These are phyloP conservation scores for Neurospora sp. DNA, from an alignment of 495 filamentous ascomycete genomes.

Conservation along the genomic window DNA sequence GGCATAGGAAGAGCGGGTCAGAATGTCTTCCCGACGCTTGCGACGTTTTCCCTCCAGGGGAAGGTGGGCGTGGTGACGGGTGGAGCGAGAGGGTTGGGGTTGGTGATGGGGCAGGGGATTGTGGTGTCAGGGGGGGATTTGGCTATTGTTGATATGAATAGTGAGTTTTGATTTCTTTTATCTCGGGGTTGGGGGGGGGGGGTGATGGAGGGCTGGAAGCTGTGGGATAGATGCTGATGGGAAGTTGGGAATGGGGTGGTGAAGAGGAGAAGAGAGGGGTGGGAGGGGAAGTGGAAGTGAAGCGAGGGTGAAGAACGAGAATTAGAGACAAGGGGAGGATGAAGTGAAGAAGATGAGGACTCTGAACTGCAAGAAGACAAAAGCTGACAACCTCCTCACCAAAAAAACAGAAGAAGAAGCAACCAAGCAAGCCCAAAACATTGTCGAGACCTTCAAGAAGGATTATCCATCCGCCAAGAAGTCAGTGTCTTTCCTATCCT, in stretches of 20 bases:
- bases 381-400: background rate
- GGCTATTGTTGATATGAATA: slow-evolving; percentile 87
- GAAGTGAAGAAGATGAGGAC: too few species aligned
- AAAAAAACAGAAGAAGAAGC: slow-evolving; percentile 68
- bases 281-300: background rate
- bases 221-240: background rate
- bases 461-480: slow-evolving; percentile 68
- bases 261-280: background rate
- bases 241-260: background rate
- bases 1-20: slow-evolving; percentile 57
- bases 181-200: too few species aligned
- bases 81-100: slow-evolving; percentile 72
- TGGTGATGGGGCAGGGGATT: slow-evolving; percentile 86
- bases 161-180: slow-evolving; percentile 43
- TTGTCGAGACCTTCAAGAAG: slow-evolving; percentile 60
- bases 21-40: slow-evolving; percentile 35
- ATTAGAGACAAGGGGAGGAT: too few species aligned
- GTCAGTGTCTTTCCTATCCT: slow-evolving; percentile 7
- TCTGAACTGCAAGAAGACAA: too few species aligned
- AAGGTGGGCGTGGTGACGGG: slow-evolving; percentile 75
- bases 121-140: slow-evolving; percentile 79
- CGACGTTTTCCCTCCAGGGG: slow-evolving; percentile 65
- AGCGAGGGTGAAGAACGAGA: background rate
- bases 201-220: too few species aligned
- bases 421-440: slow-evolving; percentile 56